phyloP scores from a whole-genome alignment of 192 early-diverging fungal genomes.

The Radiomyces spectabilis region DNA sequence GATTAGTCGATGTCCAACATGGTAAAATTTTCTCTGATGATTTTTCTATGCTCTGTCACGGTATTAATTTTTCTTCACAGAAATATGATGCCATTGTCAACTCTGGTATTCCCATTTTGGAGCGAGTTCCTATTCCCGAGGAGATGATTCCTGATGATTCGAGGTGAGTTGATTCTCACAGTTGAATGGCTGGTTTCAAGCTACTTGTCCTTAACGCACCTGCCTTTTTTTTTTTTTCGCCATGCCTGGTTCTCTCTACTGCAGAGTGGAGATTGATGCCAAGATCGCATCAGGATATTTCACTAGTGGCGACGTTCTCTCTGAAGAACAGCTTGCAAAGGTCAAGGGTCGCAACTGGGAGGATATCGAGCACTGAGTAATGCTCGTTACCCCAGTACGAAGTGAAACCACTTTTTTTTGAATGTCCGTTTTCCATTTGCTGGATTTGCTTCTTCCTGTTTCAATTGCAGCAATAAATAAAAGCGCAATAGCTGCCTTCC shows the following conservation, averaged over 20 bases:
- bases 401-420: no score
- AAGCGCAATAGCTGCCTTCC: no score
- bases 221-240: conserved; percentile 6
- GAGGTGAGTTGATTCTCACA: conserved; percentile 7
- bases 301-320: conserved; percentile 54
- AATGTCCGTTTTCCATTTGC: no score
- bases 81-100: conserved; percentile 91
- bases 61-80: conserved; percentile 17
- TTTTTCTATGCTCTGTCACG: background rate
- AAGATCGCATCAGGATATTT: conserved; percentile 97
- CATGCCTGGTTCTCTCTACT: background rate
- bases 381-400: no score
- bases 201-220: no score
- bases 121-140: conserved; percentile 83
- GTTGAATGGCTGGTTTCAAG: no score
- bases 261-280: conserved; percentile 87
- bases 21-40: conserved; percentile 15
- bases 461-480: no score
- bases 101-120: conserved; percentile 81
- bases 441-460: no score
- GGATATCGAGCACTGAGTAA: conserved; percentile 45
- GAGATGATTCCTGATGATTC: conserved; percentile 86
- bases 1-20: conserved; percentile 63
- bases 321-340: conserved; percentile 48
- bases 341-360: conserved; percentile 85